phyloP scores from a whole-genome alignment of 441 rosid genomes.

The Cnidoscolus chayamansa region DNA sequence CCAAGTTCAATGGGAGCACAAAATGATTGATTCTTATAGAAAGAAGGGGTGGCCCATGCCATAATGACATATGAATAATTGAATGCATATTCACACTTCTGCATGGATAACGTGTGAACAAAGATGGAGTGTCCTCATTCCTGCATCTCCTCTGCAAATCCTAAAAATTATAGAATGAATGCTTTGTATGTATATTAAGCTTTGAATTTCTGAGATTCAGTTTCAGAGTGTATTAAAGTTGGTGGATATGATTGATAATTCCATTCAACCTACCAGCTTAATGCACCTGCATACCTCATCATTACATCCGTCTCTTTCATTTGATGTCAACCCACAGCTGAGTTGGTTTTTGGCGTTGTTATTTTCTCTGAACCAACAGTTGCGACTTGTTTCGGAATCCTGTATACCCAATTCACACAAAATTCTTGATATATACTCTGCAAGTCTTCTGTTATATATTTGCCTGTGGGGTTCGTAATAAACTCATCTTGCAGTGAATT shows the following conservation, averaged over 20 bases:
- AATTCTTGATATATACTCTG: neutral
- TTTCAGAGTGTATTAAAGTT: too few relatives aligned
- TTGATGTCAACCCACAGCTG: neutral
- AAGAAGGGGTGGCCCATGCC: neutral
- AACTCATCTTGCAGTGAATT: neutral
- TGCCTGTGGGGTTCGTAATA: neutral
- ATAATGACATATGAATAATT: neutral
- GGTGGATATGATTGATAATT: slow-evolving; percentile 9
- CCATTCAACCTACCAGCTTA: slow-evolving; percentile 7
- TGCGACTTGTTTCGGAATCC: too few relatives aligned
- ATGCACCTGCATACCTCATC: neutral
- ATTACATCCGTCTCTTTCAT: slow-evolving; percentile 4
- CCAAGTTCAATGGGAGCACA: slow-evolving; percentile 11
- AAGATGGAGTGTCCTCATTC: too few relatives aligned
- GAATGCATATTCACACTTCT: neutral
- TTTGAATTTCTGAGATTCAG: too few relatives aligned
- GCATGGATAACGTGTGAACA: neutral
- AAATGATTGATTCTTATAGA: neutral
- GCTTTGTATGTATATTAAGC: too few relatives aligned
- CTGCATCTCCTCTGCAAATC: neutral
- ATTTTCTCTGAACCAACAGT: too few relatives aligned
- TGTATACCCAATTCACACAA: too few relatives aligned
- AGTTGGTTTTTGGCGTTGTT: too few relatives aligned
- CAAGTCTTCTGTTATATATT: neutral
- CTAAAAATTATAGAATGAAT: too few relatives aligned